Base-by-base conservation (phyloP, 2,329 filamentous ascomycete species). In the Neopestalotiopsis sp. region DNA sequence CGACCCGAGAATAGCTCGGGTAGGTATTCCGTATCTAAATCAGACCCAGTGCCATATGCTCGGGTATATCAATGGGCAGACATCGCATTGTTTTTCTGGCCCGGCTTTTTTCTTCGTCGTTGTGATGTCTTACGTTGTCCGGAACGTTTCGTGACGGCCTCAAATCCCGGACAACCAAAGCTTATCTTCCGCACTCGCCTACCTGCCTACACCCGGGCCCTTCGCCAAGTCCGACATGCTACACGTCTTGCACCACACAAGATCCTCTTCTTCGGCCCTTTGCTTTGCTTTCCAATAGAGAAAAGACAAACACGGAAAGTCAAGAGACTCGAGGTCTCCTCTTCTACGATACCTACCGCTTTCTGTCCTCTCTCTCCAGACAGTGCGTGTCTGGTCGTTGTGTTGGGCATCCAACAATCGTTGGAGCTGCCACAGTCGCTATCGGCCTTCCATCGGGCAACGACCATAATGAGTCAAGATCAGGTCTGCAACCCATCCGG, bases 1-100 rank as follows among this genome's bases (percentile, higher is more conserved):
- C 65, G 32, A 38, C 65, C 65, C 65, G 65, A 67, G 53, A 57
- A 61, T 67, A 67, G 65, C 65, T 67, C 65, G 64, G 64, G 28
- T 58, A 28, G 28, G 14, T 38, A 10, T 38, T 38, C 34, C 34
- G 34, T 32, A 24, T 59, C 17, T 30, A 34, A 45, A 67, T 12
- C 7, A 28, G 20, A 14, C 40, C 32, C 53, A 61, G 65, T 61
- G 20, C 65, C 65, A 45, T 57, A n/a, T 24, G n/a, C 24, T 57
- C 63, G 63, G 63, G 42, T 58, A 66, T 66, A 66, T 57, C 34
- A 66, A 38, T 30, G 45, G 53, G 42, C 42, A 66, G n/a, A 38
- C 24, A 28, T 58, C 63, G 30, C 30, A 20, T 17, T 56, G 49
- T 34, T 6, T 38, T 34, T 20, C 28, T 24, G 20, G 13, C 12